Evolutionary conservation across 2,329 filamentous ascomycete species (phyloP), one percentile per base, ranked within the genome.

Genomic region (Colletotrichum neosansevieriae): DNA sequence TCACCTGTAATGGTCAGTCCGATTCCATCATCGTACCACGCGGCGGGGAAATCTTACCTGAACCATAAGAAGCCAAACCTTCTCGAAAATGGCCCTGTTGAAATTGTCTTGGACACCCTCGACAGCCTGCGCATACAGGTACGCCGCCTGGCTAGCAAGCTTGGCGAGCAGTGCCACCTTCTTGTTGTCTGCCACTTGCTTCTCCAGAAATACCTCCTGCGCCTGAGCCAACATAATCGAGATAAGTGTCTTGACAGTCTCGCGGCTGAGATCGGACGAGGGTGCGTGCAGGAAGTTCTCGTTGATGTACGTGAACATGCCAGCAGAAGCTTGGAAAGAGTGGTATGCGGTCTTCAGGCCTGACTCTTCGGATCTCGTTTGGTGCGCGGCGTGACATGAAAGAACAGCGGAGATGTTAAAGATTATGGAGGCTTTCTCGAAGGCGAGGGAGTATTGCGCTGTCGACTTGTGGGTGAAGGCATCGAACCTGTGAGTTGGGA

Each of bases 221-320:
- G 92, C 95, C 79, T 99, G 96, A 1, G 95, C 97, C 63, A 99
- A 88, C 86, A 94, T 98, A 68, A 99, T 89, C 58, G 91, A 88
- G 76, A 99, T 98, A 72, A 99, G 81, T 0, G 94, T 94, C 82
- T 98, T 98, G 75, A 99, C 94, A 0, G 96, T 99, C 58, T 99
- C 95, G 69, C 96, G 86, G 78, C 94, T 98, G 54, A 99, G 82
- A 76, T 99, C 96, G n/a, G 93, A 94, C 9, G 94, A 98, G 0
- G 97, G 96, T 1, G 96, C 96, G 76, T 99, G 96, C 40, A 99
- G 84, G 78, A 99, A 99, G 82, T 99, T 99, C 82, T 99, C 96
- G 80, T 99, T 99, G 83, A 99, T 99, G 76, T 99, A 99, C 60
- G 95, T 98, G 80, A 98, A 99, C 96, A 99, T 99, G 82, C 96